Percentiles rank a stretch among this genome's conserved stretches.
Conservation (phyloP, 2,329 filamentous ascomycete genomes). For the Cadophora sp. region DNA sequence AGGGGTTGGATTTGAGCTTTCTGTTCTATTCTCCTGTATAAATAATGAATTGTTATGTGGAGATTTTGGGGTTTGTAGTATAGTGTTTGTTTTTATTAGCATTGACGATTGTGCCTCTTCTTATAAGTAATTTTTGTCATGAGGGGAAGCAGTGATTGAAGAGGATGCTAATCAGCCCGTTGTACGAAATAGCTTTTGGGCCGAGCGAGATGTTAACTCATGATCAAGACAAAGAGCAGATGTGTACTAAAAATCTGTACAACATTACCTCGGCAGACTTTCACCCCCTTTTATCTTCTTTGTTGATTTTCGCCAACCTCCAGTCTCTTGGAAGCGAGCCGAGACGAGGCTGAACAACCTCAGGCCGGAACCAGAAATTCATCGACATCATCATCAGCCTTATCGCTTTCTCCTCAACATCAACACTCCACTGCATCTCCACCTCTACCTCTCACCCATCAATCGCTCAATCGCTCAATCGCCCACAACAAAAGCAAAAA, state of each 20-base stretch:
- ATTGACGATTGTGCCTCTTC: no score
- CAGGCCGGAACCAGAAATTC: neutral
- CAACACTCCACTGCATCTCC: neutral
- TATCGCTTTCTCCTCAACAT: neutral
- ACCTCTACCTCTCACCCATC: neutral
- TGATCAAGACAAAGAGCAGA: no score
- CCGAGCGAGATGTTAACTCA: no score
- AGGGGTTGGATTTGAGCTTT: neutral
- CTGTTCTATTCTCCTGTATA: conserved; percentile 15
- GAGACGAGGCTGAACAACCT: conserved; percentile 15
- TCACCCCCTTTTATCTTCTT: neutral
- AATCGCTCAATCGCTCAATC: neutral
- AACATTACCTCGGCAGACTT: no score
- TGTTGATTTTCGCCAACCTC: neutral
- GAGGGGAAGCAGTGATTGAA: no score
- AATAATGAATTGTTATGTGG: neutral
- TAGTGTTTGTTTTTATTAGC: no score
- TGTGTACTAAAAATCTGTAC: no score
- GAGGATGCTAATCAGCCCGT: no score
- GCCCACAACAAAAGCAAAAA: no score
- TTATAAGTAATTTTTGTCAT: no score
- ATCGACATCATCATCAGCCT: conserved; percentile 18
- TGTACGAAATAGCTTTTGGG: no score
- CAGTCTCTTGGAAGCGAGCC: neutral
- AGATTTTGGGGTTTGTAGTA: neutral